Percentiles rank a stretch among this genome's conserved stretches.
These are phyloP conservation scores for Benincasa hispida DNA, from an alignment of 306 rosid species.

Conservation along the genomic window DNA sequence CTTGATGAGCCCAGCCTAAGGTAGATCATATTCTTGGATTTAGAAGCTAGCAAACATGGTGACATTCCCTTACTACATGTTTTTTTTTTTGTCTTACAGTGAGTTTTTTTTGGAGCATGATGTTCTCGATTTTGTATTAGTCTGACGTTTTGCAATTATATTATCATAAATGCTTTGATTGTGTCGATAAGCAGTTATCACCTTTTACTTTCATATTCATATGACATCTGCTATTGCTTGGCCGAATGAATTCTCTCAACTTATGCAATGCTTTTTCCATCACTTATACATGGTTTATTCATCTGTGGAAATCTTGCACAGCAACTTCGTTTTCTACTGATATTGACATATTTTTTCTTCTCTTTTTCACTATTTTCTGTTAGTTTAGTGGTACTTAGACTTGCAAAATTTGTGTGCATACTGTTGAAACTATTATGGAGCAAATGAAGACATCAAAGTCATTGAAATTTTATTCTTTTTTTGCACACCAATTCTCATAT, in stretches of 20 bases:
- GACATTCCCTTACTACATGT: background rate
- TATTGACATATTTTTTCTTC: background rate
- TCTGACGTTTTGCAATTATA: background rate
- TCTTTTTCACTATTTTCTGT: background rate
- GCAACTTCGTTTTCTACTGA: background rate
- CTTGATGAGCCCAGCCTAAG: conserved; percentile 1
- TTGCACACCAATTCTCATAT: background rate
- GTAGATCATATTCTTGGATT: background rate
- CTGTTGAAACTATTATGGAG: background rate
- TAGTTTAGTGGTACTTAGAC: background rate
- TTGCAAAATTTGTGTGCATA: background rate
- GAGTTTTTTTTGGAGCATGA: conserved; percentile 6
- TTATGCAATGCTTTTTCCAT: background rate
- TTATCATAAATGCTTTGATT: background rate
- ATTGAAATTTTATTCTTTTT: background rate
- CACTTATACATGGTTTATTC: background rate
- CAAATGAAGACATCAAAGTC: background rate
- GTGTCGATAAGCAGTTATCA: background rate
- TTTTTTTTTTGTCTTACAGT: background rate
- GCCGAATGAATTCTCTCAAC: background rate
- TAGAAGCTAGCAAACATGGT: background rate
- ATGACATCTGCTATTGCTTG: background rate
- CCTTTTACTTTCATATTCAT: background rate
- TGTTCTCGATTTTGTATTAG: background rate
- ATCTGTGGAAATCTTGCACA: background rate